Evolutionary conservation across 441 rosid species (phyloP).

Genomic region (Codiaeum variegatum): DNA sequence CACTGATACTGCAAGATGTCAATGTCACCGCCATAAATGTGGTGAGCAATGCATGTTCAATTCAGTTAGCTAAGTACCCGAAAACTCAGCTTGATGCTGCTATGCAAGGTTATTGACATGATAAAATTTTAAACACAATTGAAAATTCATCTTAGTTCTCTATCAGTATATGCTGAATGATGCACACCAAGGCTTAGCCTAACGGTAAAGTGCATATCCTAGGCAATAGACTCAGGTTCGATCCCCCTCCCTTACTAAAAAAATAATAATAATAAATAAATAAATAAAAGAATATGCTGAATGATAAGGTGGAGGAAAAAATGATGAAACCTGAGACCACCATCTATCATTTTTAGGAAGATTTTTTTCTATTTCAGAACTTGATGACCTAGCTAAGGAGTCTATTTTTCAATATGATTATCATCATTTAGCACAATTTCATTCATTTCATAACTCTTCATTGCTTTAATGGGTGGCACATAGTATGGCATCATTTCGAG

Average conservation of each 20-base stretch:
- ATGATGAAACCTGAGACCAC: background rate
- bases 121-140: background rate
- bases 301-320: background rate
- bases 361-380: background rate
- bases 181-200: no score
- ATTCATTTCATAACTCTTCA: background rate
- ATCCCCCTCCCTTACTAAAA: no score
- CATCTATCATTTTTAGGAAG: background rate
- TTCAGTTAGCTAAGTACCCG: background rate
- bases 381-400: background rate
- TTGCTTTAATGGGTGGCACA: background rate
- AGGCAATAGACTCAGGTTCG: no score
- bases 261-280: no score
- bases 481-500: background rate
- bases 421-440: background rate
- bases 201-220: no score
- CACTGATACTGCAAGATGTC: background rate
- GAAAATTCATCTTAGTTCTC: background rate
- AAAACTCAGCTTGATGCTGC: background rate
- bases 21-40: background rate
- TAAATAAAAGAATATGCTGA: no score
- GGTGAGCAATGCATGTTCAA: background rate
- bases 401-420: background rate
- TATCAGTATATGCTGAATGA: no score
- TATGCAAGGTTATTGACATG: background rate